Percentiles rank a stretch among this genome's conserved stretches.
These are phyloP conservation scores for Saturnispora serradocipensis DNA, from an alignment of 805 yeast genomes.

Conservation along the genomic window DNA sequence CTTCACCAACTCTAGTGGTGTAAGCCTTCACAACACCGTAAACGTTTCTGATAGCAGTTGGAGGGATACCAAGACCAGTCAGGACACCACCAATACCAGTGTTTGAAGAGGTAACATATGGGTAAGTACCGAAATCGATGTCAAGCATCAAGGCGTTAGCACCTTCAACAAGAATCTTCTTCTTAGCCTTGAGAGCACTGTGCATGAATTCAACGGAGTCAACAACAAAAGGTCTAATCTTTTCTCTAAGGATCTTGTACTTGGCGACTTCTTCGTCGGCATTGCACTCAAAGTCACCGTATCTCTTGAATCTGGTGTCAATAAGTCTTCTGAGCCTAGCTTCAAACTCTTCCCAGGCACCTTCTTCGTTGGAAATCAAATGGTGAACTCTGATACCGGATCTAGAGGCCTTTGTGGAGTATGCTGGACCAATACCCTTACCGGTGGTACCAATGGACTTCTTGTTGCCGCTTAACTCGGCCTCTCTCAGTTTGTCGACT, in stretches of 20 bases:
- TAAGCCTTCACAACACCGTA: slow-evolving; percentile 98
- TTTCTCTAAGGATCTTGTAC: slow-evolving; percentile 66
- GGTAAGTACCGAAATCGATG: slow-evolving; percentile 96
- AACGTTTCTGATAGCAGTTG: slow-evolving; percentile 65
- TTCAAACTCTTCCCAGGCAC: slow-evolving; percentile 89
- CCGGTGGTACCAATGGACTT: slow-evolving; percentile 96
- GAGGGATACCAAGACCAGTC: slow-evolving; percentile 97
- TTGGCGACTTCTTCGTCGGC: slow-evolving; percentile 67
- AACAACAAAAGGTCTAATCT: slow-evolving; percentile 81
- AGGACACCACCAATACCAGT: slow-evolving; percentile 98
- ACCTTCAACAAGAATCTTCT: slow-evolving; percentile 91
- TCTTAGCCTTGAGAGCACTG: slow-evolving; percentile 62
- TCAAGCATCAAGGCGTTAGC: slow-evolving; percentile 98
- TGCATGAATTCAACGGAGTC: slow-evolving; percentile 85
- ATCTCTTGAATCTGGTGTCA: slow-evolving; percentile 76
- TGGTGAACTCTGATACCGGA: slow-evolving; percentile 97
- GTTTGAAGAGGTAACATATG: slow-evolving; percentile 90
- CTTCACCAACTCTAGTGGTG: slow-evolving; percentile 98
- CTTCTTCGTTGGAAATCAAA: slow-evolving; percentile 79
- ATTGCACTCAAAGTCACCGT: slow-evolving; percentile 88
- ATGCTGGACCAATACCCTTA: slow-evolving; percentile 98
- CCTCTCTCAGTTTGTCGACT: slow-evolving; percentile 91
- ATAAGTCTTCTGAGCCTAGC: slow-evolving; percentile 66
- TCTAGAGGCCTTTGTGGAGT: slow-evolving; percentile 92
- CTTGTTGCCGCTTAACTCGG: slow-evolving; percentile 71